Evolutionary conservation across 345 rosid genomes (phyloP).

Genomic region (Cardiospermum halicacabum): DNA sequence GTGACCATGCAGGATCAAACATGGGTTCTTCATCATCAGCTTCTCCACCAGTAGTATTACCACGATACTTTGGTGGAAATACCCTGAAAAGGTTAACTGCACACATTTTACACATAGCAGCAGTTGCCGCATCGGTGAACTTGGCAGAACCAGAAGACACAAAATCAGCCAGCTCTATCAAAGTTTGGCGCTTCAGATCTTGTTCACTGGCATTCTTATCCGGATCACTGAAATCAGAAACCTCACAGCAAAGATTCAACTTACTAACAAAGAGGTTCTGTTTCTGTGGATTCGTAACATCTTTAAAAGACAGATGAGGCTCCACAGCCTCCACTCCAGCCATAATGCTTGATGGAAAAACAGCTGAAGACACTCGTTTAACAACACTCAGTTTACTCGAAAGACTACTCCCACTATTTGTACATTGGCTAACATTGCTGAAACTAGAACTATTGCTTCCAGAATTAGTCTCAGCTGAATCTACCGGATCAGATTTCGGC

Average conservation of each 20-base stretch:
- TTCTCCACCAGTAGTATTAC: slow-evolving; percentile 42
- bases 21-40: slow-evolving; percentile 69
- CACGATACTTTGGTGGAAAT: slow-evolving; percentile 62
- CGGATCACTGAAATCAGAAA: slow-evolving; percentile 40
- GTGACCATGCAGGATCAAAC: slow-evolving; percentile 78
- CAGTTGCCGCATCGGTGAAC: slow-evolving; percentile 52
- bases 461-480: slow-evolving; percentile 40
- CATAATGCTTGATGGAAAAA: slow-evolving; percentile 71
- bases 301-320: slow-evolving; percentile 67
- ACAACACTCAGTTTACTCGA: slow-evolving; percentile 68
- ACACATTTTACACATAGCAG: slow-evolving; percentile 67
- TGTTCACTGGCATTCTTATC: slow-evolving; percentile 43
- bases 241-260: slow-evolving; percentile 60
- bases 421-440: slow-evolving; percentile 43
- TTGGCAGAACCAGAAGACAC: slow-evolving; percentile 64
- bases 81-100: slow-evolving; percentile 57
- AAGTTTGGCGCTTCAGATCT: slow-evolving; percentile 50
- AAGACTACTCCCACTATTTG: slow-evolving; percentile 51
- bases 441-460: slow-evolving; percentile 30
- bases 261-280: slow-evolving; percentile 70
- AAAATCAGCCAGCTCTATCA: slow-evolving; percentile 61
- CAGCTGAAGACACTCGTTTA: slow-evolving; percentile 76
- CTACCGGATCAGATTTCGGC: slow-evolving; percentile 37
- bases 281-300: slow-evolving; percentile 60
- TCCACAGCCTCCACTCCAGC: slow-evolving; percentile 74